These are phyloP conservation scores for Prunus yedoensis DNA, from an alignment of 331 rosid genomes.

Conservation along the genomic window DNA sequence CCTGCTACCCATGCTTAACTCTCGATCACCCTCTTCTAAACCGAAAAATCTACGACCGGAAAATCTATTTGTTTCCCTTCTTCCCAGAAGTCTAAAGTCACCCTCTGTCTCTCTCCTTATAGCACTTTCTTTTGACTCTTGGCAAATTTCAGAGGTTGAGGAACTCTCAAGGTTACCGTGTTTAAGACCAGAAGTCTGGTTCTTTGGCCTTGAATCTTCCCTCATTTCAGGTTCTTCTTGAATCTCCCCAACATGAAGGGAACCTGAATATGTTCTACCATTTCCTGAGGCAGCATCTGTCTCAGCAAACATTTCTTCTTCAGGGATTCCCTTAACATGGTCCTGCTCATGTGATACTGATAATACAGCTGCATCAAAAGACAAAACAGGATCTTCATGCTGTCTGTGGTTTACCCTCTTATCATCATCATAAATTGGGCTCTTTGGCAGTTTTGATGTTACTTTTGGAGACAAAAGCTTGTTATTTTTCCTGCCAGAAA, in stretches of 20 bases:
- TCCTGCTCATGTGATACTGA: constrained; percentile 39
- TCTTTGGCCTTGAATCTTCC: constrained; percentile 14
- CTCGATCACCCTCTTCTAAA: constrained; percentile 39
- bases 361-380: constrained; percentile 56
- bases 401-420: constrained; percentile 20
- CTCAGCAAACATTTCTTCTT: constrained; percentile 36
- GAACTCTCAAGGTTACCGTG: constrained; percentile 13
- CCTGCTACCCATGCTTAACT: constrained; percentile 38
- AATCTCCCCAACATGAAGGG: constrained; percentile 27
- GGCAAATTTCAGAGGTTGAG: constrained; percentile 26
- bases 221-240: constrained; percentile 30
- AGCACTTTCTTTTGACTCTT: constrained; percentile 45
- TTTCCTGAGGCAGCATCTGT: constrained; percentile 26
- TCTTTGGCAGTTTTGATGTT: constrained; percentile 24
- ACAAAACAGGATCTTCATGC: constrained; percentile 34
- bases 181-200: constrained; percentile 20
- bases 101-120: constrained; percentile 61
- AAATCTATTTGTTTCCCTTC: constrained; percentile 44
- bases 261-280: constrained; percentile 14
- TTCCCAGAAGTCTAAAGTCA: constrained; percentile 49
- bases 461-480: constrained; percentile 31
- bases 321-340: constrained; percentile 42
- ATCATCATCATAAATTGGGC: constrained; percentile 34
- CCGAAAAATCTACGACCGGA: constrained; percentile 41
- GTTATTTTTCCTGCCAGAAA: constrained; percentile 33